These are phyloP conservation scores for Hondaea fermentalgiana DNA, from an alignment of 108 stramenopile species.

Conservation along the genomic window DNA sequence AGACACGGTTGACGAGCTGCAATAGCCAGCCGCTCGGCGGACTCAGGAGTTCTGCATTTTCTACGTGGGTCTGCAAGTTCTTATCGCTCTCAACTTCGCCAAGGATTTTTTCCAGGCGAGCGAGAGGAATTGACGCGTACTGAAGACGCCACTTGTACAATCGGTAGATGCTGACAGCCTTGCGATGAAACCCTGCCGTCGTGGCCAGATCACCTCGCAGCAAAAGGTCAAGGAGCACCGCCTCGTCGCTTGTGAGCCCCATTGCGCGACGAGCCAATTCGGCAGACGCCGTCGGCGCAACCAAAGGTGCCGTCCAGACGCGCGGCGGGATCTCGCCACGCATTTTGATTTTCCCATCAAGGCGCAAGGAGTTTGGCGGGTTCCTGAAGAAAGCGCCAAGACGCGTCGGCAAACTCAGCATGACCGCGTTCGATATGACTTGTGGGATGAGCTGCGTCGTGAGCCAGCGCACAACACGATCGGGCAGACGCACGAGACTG, in stretches of 20 bases:
- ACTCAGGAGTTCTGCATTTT: not conserved
- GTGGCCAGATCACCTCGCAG: not conserved
- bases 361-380: not conserved
- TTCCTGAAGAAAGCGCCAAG: not conserved
- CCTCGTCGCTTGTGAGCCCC: not conserved
- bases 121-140: not conserved
- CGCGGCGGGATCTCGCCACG: not conserved
- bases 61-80: not conserved
- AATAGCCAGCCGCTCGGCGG: not conserved
- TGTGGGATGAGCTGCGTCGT: not conserved
- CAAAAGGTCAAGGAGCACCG: not conserved
- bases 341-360: not conserved
- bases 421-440: not conserved
- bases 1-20: not conserved
- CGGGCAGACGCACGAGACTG: not conserved
- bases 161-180: not conserved
- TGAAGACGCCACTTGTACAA: constrained; percentile 13
- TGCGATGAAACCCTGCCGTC: not conserved
- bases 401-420: not conserved
- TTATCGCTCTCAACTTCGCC: not conserved
- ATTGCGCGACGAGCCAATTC: not conserved
- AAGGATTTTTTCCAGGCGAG: not conserved
- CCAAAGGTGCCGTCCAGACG: not conserved
- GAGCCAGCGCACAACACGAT: constrained; percentile 4
- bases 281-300: not conserved